Conservation (phyloP, 495 filamentous ascomycete genomes). For the Glonium stellatum region DNA sequence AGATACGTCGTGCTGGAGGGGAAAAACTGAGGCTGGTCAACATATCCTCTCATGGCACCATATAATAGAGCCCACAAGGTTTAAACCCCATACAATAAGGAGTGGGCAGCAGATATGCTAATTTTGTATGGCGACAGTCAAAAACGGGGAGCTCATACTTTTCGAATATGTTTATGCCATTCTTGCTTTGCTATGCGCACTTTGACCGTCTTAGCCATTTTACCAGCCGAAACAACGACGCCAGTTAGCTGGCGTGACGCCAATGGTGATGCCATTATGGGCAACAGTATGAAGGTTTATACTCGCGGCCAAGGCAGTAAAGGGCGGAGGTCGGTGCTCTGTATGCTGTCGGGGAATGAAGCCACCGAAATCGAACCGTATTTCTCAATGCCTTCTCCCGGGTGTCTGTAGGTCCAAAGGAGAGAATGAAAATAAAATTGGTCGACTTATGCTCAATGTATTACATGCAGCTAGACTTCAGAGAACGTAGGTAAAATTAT, state of each 20-base stretch:
- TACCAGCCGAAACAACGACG: slow-evolving; percentile 62
- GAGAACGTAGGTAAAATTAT: neutral
- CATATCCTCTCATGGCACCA: neutral
- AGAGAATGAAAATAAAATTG: neutral
- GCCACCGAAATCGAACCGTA: too few species aligned
- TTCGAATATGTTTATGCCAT: slow-evolving; percentile 50
- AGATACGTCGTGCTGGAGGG: slow-evolving; percentile 39
- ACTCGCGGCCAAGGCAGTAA: neutral
- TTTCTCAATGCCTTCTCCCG: neutral
- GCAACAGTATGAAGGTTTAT: neutral
- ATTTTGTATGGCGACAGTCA: neutral
- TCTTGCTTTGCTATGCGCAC: slow-evolving; percentile 53
- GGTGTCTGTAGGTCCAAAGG: neutral
- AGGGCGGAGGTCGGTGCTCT: too few species aligned
- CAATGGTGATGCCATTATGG: slow-evolving; percentile 1
- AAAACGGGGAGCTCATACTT: slow-evolving; percentile 26
- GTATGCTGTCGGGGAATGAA: neutral
- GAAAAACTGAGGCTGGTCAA: slow-evolving; percentile 35
- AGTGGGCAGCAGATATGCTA: too few species aligned
- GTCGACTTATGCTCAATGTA: too few species aligned
- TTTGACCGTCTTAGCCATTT: slow-evolving; percentile 65
- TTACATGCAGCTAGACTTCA: too few species aligned
- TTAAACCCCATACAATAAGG: too few species aligned
- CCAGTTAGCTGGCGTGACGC: slow-evolving; percentile 32
- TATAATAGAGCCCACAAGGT: neutral